Evolutionary conservation across 164 flowering plant species (phyloP).

Genomic region (Dillenia turbinata): DNA sequence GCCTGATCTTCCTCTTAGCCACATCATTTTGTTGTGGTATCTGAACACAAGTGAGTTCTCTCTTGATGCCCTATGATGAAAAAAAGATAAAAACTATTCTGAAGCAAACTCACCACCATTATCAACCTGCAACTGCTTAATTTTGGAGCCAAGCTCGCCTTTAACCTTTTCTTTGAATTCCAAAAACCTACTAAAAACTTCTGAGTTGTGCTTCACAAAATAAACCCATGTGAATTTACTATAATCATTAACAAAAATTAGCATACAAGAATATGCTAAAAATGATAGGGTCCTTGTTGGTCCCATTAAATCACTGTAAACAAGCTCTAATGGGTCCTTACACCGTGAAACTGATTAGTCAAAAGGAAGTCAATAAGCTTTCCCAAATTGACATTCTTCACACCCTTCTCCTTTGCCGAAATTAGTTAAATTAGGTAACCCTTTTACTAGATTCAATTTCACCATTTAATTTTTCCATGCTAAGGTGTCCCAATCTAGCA

Average conservation of each 20-base stretch:
- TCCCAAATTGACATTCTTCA: constrained; percentile 19
- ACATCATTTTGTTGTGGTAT: too few species aligned
- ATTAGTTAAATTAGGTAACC: neutral
- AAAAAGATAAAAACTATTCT: too few species aligned
- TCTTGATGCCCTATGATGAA: too few species aligned
- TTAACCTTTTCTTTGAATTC: constrained; percentile 14
- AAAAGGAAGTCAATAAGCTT: constrained; percentile 20
- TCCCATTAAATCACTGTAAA: constrained; percentile 18
- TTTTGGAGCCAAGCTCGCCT: constrained; percentile 9
- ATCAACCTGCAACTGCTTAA: too few species aligned
- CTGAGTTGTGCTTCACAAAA: constrained; percentile 8
- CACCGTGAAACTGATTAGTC: constrained; percentile 2
- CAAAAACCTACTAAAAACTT: constrained; percentile 7
- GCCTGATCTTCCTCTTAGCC: too few species aligned
- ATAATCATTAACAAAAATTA: constrained; percentile 12
- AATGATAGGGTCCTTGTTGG: constrained; percentile 8
- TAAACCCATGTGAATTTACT: neutral
- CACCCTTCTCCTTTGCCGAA: neutral
- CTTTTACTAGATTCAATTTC: neutral
- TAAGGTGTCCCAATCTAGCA: constrained; percentile 2
- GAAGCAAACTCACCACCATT: too few species aligned
- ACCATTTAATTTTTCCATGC: constrained; percentile 6
- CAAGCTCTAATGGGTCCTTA: constrained; percentile 3
- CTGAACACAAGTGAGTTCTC: too few species aligned
- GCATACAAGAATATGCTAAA: constrained; percentile 7